Base-by-base conservation (phyloP, 2,329 filamentous ascomycete species). In the Fusarium dlaminii region DNA sequence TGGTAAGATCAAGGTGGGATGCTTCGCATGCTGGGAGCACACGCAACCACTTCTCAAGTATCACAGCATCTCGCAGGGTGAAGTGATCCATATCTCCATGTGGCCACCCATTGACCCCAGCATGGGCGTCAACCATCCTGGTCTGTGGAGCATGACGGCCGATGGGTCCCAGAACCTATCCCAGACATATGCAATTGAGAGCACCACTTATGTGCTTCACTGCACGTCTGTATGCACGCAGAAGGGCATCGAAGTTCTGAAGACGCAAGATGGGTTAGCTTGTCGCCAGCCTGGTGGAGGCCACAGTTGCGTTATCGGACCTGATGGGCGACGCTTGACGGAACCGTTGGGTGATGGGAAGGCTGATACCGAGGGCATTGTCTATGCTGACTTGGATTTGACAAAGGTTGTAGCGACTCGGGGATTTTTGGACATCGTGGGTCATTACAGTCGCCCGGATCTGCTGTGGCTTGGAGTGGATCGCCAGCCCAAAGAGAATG, bases 181-280 rank as follows among this genome's bases (percentile, higher is more conserved):
- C 0, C 86, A 87, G 68, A 84, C 85, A 0, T 90, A 90, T 72
- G 89, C 89, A 3, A 85, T 91, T 14, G 90, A 91, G 75, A 85
- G 86, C 4, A 82, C 83, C 14, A 79, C 86, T 0, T 91, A 87
- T 67, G 89, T 91, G 2, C 83, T 90, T 6, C 76, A 78, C 27
- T 66, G 71, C 34, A 79, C 77, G 3, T 64, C 71, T 2, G 73
- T 79, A 6, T 81, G 88, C 56, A 83, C 81, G 0, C 73, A 85
- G 12, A 76, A 81, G 20, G 88, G 85, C 2, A 78, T 79, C 1
- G 72, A 78, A 0, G 82, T 88, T 18, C 75, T 89, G 78, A 78
- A 80, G 13, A 87, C 85, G 0, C 74, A 81, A 14, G 81, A 81
- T 0, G 83, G 84, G 0, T 72, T 83, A 1, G 29, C 61, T 2